phyloP scores from a whole-genome alignment of 108 stramenopile genomes.

The Cylindrotheca closterium region DNA sequence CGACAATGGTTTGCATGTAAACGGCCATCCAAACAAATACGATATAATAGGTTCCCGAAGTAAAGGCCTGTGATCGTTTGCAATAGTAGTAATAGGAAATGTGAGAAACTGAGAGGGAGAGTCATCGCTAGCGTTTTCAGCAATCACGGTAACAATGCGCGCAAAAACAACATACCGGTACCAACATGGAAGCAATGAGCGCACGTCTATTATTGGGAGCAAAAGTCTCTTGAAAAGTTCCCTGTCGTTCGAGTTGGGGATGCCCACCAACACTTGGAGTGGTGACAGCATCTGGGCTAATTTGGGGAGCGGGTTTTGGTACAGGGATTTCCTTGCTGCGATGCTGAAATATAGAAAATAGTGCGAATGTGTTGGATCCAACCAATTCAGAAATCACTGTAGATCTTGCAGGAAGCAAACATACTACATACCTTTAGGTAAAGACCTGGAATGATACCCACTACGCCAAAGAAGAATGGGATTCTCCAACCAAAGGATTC shows the following conservation, averaged over 20 bases:
- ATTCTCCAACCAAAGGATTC: conserved; percentile 64
- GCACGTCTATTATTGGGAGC: conserved; percentile 51
- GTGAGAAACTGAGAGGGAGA: no score
- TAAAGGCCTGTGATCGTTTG: conserved; percentile 5
- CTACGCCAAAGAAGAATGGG: conserved; percentile 68
- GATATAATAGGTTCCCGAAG: conserved; percentile 29
- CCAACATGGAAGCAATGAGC: conserved; percentile 45
- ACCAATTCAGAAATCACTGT: background rate
- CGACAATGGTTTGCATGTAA: conserved; percentile 24
- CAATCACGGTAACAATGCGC: conserved; percentile 6
- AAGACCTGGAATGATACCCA: conserved; percentile 46
- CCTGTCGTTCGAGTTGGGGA: background rate
- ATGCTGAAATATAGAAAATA: background rate
- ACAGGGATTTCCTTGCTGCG: background rate
- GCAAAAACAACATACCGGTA: conserved; percentile 55
- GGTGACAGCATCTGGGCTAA: background rate
- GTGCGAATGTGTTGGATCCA: background rate
- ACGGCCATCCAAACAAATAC: conserved; percentile 52
- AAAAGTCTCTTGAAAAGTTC: conserved; percentile 55
- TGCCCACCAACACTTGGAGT: background rate
- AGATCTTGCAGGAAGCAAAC: background rate
- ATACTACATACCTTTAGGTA: conserved; percentile 50
- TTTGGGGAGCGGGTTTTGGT: background rate
- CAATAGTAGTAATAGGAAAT: conserved; percentile 23
- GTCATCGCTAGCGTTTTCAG: no score